These are phyloP conservation scores for Sugiyamaella novakii DNA, from an alignment of 1,139 yeast genomes.

Conservation along the genomic window DNA sequence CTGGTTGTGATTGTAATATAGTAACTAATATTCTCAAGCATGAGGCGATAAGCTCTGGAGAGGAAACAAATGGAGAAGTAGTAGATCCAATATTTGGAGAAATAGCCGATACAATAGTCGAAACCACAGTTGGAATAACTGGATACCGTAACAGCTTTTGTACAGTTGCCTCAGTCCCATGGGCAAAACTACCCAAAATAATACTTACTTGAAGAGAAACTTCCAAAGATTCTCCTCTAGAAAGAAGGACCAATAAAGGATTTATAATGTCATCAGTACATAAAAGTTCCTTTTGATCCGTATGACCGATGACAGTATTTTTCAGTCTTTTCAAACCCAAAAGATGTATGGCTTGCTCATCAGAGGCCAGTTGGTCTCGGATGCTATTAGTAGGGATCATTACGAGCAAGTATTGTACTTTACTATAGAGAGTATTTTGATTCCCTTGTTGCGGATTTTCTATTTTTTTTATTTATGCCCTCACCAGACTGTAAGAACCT, in stretches of 20 bases:
- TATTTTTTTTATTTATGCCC: too few relatives aligned
- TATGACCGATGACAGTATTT: conserved; percentile 43
- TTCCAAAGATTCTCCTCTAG: conserved; percentile 25
- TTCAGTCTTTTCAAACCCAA: conserved; percentile 36
- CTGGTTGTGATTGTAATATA: conserved; percentile 32
- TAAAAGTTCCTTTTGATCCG: conserved; percentile 38
- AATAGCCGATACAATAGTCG: conserved; percentile 20
- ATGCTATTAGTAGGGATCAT: conserved; percentile 19
- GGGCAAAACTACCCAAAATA: conserved; percentile 40
- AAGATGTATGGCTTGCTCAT: conserved; percentile 26
- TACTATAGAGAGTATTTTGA: too few relatives aligned
- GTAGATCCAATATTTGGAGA: conserved; percentile 7
- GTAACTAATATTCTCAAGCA: conserved; percentile 35
- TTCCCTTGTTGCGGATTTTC: too few relatives aligned
- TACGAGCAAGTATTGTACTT: too few relatives aligned
- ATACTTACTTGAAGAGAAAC: conserved; percentile 38
- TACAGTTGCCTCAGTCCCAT: conserved; percentile 35
- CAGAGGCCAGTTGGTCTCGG: conserved; percentile 19
- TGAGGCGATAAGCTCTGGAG: conserved; percentile 31
- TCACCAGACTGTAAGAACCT: too few relatives aligned
- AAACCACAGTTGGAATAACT: conserved; percentile 29
- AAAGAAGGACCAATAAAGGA: conserved; percentile 34
- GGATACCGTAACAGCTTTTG: conserved; percentile 31
- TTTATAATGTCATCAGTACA: conserved; percentile 34
- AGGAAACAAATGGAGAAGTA: conserved; percentile 1